Percentiles rank a stretch among this genome's conserved stretches.
Evolutionary conservation across 257 asterid genomes (phyloP).

Genomic region (Vinca minor): DNA sequence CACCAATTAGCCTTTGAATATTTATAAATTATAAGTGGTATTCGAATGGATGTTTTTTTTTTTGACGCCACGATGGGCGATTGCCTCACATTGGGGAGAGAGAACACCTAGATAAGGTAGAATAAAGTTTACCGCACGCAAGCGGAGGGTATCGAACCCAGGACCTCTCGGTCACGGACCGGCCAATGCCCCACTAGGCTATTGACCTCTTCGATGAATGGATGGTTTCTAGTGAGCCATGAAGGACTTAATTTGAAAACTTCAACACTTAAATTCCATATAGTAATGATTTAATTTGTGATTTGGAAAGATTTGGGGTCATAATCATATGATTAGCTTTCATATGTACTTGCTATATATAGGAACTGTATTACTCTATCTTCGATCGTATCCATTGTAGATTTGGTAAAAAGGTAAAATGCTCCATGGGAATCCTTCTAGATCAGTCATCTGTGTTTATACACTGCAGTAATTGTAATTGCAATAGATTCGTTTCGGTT

Average conservation of each 20-base stretch:
- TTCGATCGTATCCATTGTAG: not conserved
- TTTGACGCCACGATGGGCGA: no score
- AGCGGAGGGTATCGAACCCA: no score
- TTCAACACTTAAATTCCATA: not conserved
- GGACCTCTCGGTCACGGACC: no score
- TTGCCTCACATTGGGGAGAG: no score
- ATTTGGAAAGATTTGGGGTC: not conserved
- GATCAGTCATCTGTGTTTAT: not conserved
- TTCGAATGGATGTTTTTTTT: no score
- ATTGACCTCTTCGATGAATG: no score
- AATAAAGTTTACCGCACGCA: no score
- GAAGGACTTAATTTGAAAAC: not conserved
- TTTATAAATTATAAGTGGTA: no score
- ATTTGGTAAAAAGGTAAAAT: not conserved
- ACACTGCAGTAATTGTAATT: not conserved
- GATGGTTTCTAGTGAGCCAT: not conserved
- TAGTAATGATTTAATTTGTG: not conserved
- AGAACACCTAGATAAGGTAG: no score
- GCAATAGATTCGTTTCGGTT: not conserved
- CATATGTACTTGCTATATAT: slow-evolving; percentile 10
- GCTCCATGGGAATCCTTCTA: slow-evolving; percentile 4
- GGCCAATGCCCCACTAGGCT: no score
- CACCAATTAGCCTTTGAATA: no score
- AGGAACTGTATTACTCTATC: slow-evolving; percentile 7
- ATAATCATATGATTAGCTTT: slow-evolving; percentile 2